Evolutionary conservation across 129 eudicot genomes (phyloP), one percentile per base, ranked within the genome.

Genomic region (Flaveria sonorensis): DNA sequence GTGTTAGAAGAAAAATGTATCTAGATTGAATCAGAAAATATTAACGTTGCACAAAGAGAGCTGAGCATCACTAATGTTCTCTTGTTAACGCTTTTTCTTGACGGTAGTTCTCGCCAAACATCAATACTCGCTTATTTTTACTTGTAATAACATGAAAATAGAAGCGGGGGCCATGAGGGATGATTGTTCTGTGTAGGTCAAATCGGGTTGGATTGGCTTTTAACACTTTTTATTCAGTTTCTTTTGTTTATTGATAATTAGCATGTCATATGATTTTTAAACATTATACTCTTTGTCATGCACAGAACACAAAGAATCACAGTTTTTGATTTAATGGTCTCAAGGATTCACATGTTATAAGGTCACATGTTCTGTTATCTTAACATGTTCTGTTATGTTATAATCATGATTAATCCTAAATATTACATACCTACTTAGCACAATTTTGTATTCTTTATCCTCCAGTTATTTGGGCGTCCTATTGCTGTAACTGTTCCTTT

Each of bases 401-500:
- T n/a, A n/a, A n/a, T n/a, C n/a, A n/a, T n/a, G n/a, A n/a, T n/a
- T n/a, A n/a, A n/a, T n/a, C n/a, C n/a, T n/a, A n/a, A n/a, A n/a
- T n/a, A n/a, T n/a, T 32, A 19, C 32, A 50, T 62, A 61, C 71
- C 9, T 46, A 75, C 60, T 75, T 45, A 5, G 65, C 66, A 24
- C 68, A 65, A 65, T 39, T 24, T 73, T 23, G 15, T 56, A 18
- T 39, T 61, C 5, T 24, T 60, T 60, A 21, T 57, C 51, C 43
- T 75, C 39, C 92, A 90, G 96, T 74, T 82, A 21, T 76, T 88
- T 53, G 82, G 77, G 52, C 81, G 69, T 42, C 80, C 87, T 21
- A 74, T 81, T 79, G 87, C 86, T 62, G 65, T 88, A 55, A 79
- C 81, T 76, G 89, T 86, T 78, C 89, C 91, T 36, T 67, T 42